A percentile compares a stretch with the other conserved stretches of the same genome.
Evolutionary conservation across 2,329 filamentous ascomycete genomes (phyloP).

Genomic region (Plenodomus biglobosus): DNA sequence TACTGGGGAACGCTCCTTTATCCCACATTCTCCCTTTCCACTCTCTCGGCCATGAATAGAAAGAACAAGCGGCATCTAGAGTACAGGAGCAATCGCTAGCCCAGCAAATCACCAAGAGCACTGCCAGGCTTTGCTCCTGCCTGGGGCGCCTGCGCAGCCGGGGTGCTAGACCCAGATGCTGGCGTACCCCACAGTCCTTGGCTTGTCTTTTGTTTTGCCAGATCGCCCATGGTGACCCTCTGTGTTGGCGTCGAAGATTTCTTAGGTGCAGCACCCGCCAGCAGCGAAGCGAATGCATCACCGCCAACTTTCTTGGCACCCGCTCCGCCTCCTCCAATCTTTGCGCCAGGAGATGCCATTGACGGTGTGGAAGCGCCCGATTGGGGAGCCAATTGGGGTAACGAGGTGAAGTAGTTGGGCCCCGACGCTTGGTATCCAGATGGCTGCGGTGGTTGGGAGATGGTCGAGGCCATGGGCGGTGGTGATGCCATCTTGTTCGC

Average conservation of each 20-base stretch:
- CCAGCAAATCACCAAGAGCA: slow-evolving; percentile 41
- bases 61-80: neutral
- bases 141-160: slow-evolving; percentile 28
- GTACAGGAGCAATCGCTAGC: slow-evolving; percentile 19
- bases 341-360: slow-evolving; percentile 43
- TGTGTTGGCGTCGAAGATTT: slow-evolving; percentile 64
- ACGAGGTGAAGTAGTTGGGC: slow-evolving; percentile 94
- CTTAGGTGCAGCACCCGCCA: slow-evolving; percentile 75
- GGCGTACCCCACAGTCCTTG: slow-evolving; percentile 90
- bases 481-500: slow-evolving; percentile 58
- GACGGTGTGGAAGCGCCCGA: slow-evolving; percentile 48
- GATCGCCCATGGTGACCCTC: slow-evolving; percentile 80
- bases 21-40: slow-evolving; percentile 3
- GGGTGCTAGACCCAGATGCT: slow-evolving; percentile 45
- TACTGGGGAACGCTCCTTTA: too few relatives aligned
- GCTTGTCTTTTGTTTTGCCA: slow-evolving; percentile 97
- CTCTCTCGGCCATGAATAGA: too few relatives aligned
- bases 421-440: slow-evolving; percentile 72
- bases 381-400: slow-evolving; percentile 50
- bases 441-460: slow-evolving; percentile 57
- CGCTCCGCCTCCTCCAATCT: slow-evolving; percentile 43
- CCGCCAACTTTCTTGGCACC: slow-evolving; percentile 59
- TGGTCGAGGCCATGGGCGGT: slow-evolving; percentile 39
- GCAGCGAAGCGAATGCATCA: slow-evolving; percentile 88
- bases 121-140: slow-evolving; percentile 40